Evolutionary conservation across 225 moss, liverwort and hornwort genomes (phyloP), one percentile per base, ranked within the genome.

Genomic region (Anthoceros angustus): DNA sequence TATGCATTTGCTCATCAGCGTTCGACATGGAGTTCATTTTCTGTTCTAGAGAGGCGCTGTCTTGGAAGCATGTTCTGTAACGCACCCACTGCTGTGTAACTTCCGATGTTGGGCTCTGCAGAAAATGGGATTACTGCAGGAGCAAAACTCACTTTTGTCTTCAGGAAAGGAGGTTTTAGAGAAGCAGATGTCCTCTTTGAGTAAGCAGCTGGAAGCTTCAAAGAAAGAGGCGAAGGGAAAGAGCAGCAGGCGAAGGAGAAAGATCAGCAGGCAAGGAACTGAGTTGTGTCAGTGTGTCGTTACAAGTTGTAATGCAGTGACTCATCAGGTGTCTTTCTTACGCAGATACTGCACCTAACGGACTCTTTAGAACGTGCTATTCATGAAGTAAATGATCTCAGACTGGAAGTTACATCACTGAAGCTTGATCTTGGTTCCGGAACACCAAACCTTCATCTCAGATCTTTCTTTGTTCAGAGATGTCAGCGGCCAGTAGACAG

Each of bases 371-470:
- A 80, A 12, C 72, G 77, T 42, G 74, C 81, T 32, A 81, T 77
- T 6, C 74, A 81, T 77, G 77, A 86, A 72, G 26, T 86, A 12
- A 90, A 91, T 66, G 88, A 88, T 61, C 83, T 76, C 42, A 86
- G 86, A 77, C 80, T 82, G 16, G 95, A 95, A 76, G 78, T 86
- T 50, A 88, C 91, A 49, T 77, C 85, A 18, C 72, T 95, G 67
- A 95, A 95, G 64, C 77, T 95, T 75, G 88, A 95, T 68, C 73
- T 95, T 48, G 95, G 32, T 32, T 4, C 32, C 2, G 32, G 4
- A 32, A 32, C 32, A 32, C 32, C 32, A 4, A 32, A 32, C 32
- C 32, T 32, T 32, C 32, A 32, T 32, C 32, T 32, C 32, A 1
- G 32, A 32, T 32, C 32, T n/a, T 32, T 32, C 32, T 4, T 32